phyloP scores from a whole-genome alignment of 257 asterid species.

The Solanum pennellii region DNA sequence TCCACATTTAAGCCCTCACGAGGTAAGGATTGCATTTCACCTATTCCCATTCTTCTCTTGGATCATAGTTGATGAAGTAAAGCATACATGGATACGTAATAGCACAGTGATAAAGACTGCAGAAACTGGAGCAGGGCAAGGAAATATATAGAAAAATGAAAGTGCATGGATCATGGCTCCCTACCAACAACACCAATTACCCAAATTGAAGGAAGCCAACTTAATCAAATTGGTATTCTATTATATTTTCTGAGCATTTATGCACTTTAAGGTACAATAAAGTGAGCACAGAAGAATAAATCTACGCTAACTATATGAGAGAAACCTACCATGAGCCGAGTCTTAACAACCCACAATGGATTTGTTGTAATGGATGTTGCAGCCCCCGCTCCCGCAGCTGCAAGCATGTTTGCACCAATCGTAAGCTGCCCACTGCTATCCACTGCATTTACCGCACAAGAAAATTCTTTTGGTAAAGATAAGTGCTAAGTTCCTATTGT shows the following conservation, averaged over 20 bases:
- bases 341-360: constrained; percentile 96
- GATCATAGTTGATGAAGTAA: neutral
- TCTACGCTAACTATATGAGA: neutral
- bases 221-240: neutral
- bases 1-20: neutral
- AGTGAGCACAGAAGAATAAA: neutral
- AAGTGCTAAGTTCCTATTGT: neutral
- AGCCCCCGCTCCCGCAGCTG: constrained; percentile 94
- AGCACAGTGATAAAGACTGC: neutral
- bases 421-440: constrained; percentile 48
- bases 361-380: constrained; percentile 70
- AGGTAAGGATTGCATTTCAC: neutral
- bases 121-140: neutral
- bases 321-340: constrained; percentile 78
- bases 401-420: constrained; percentile 68
- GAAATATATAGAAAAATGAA: neutral
- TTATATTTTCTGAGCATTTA: neutral
- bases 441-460: constrained; percentile 25
- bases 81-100: neutral
- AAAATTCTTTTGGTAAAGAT: neutral
- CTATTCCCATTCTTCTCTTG: neutral
- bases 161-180: neutral
- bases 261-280: neutral
- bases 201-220: neutral
- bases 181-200: neutral